phyloP scores from a whole-genome alignment of 306 rosid genomes.

The Quercus berberidifolia region DNA sequence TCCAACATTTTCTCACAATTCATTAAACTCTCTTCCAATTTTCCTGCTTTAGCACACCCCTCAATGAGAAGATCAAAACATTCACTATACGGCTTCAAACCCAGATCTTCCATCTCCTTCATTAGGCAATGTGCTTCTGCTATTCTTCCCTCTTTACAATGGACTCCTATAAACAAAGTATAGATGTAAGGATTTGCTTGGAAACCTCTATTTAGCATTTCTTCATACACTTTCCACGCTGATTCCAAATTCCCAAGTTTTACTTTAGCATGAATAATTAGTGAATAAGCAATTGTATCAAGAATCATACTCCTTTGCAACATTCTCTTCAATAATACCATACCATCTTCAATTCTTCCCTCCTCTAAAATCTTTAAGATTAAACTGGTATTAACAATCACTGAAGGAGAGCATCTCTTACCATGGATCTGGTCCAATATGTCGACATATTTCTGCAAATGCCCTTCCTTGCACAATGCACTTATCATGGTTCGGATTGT shows the following conservation, averaged over 20 bases:
- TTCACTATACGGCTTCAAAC: constrained; percentile 55
- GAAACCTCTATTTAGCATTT: constrained; percentile 69
- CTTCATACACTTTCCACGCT: constrained; percentile 44
- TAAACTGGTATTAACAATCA: constrained; percentile 51
- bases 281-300: constrained; percentile 56
- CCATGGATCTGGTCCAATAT: constrained; percentile 52
- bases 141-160: constrained; percentile 51
- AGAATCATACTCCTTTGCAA: constrained; percentile 64
- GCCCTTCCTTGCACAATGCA: constrained; percentile 77
- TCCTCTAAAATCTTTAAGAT: constrained; percentile 45
- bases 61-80: constrained; percentile 53
- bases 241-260: constrained; percentile 39
- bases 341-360: constrained; percentile 42
- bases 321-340: constrained; percentile 59
- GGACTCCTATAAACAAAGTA: constrained; percentile 35
- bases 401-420: constrained; percentile 48
- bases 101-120: constrained; percentile 57
- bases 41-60: constrained; percentile 51
- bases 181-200: constrained; percentile 52
- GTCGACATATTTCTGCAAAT: constrained; percentile 44
- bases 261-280: constrained; percentile 48
- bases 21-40: constrained; percentile 40
- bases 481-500: constrained; percentile 53
- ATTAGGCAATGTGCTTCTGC: constrained; percentile 51
- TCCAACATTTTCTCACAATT: constrained; percentile 54